phyloP scores from a whole-genome alignment of 371 early-diverging fungal species.

The Sporodiniella umbellata region DNA sequence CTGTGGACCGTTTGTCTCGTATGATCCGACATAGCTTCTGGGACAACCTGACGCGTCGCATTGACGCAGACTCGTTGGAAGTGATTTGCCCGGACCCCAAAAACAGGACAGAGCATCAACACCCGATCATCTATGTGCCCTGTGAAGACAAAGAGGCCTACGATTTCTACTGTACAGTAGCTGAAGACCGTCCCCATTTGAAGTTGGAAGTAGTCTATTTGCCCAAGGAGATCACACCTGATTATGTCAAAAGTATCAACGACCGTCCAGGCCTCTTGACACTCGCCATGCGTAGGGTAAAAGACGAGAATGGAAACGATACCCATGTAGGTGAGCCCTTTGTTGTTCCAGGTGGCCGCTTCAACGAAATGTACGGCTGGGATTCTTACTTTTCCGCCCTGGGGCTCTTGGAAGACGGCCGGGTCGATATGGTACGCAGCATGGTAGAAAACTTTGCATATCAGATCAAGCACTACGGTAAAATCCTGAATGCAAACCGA shows the following conservation, averaged over 20 bases:
- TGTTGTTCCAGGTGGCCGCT: constrained; percentile 94
- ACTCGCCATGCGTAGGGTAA: constrained; percentile 62
- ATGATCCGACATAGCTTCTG: constrained; percentile 89
- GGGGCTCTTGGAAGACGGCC: constrained; percentile 81
- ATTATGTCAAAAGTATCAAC: constrained; percentile 87
- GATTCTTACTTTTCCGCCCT: constrained; percentile 91
- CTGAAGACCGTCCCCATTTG: constrained; percentile 59
- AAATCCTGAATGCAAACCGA: constrained; percentile 96
- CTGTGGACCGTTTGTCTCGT: constrained; percentile 78
- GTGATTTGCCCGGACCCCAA: constrained; percentile 87
- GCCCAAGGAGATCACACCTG: constrained; percentile 81
- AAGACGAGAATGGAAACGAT: constrained; percentile 48
- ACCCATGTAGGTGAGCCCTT: constrained; percentile 78
- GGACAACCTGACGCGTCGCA: constrained; percentile 86
- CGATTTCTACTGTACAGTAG: constrained; percentile 72
- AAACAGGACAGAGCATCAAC: constrained; percentile 65
- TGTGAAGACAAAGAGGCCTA: constrained; percentile 68
- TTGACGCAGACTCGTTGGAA: constrained; percentile 87
- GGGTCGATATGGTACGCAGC: constrained; percentile 73
- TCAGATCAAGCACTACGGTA: constrained; percentile 93
- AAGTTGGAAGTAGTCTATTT: constrained; percentile 76
- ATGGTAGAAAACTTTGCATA: constrained; percentile 96
- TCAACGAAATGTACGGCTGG: constrained; percentile 98
- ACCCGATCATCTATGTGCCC: constrained; percentile 85
- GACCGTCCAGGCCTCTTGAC: constrained; percentile 84